A percentile compares a stretch with the other conserved stretches of the same genome.
Conservation (phyloP, 2,329 filamentous ascomycete species). For the Fusarium algeriense region DNA sequence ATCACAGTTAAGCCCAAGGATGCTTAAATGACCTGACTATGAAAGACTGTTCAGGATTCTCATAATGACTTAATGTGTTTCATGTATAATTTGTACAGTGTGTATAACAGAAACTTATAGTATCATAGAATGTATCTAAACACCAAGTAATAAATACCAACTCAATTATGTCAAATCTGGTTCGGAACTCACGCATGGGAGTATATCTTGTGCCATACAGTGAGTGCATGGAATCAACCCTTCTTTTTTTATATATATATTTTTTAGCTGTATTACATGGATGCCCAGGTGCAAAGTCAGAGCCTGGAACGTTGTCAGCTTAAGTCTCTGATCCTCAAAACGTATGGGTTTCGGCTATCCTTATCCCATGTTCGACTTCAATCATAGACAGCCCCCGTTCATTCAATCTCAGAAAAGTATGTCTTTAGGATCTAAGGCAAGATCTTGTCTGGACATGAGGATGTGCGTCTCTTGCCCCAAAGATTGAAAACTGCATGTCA, state of each 20-base stretch:
- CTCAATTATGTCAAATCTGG: background rate
- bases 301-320: background rate
- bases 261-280: background rate
- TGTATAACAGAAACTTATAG: slow-evolving; percentile 17
- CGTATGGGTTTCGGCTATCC: background rate
- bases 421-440: background rate
- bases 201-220: background rate
- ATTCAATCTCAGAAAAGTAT: background rate
- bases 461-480: background rate
- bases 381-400: background rate
- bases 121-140: slow-evolving; percentile 29
- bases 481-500: background rate
- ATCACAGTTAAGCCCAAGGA: slow-evolving; percentile 53
- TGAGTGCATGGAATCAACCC: background rate
- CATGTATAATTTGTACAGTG: slow-evolving; percentile 28
- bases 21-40: slow-evolving; percentile 3
- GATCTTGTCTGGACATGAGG: background rate
- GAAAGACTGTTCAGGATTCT: background rate
- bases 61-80: slow-evolving; percentile 44
- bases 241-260: too few species aligned
- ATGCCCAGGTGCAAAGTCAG: too few species aligned
- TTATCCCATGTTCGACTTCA: background rate
- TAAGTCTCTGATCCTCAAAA: background rate
- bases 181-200: background rate
- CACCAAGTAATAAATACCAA: slow-evolving; percentile 17